Base-by-base conservation (phyloP, 441 rosid species). In the Manihot esculenta region DNA sequence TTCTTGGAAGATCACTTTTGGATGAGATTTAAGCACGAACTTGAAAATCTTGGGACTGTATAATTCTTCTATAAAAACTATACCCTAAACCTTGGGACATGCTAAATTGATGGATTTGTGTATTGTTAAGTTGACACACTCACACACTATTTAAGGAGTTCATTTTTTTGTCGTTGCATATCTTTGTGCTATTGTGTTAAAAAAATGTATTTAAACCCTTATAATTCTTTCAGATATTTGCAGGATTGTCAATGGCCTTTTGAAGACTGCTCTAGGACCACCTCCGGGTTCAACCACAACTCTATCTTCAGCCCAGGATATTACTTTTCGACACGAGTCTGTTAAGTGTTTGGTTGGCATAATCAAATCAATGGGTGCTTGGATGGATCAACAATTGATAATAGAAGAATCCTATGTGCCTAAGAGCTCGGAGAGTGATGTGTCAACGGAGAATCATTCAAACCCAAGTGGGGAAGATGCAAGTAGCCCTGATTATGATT, bases 231-330 rank as follows among this genome's bases (percentile, higher is more conserved):
- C 94, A 95, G 95, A 91, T 89, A 78, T 85, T 91, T 86, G 91
- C 98, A 96, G 99, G 97, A 89, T 87, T 83, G 98, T 96, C 74
- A 96, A 91, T 77, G 98, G 99, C 68, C 97, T 96, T 80, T 84
- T 88, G 61, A 95, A 95, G 89, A 93, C 98, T 68, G 97, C 98
- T 73, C 83, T 96, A 61, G 99, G 99, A 78, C 99, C 98, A 3
- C 89, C 99, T 64, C 80, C 96, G 77, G 98, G 98, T 77, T 91
- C 94, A 62, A 84, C 92, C 33, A 93, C 99, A 58, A 88, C 96
- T 72, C 75, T 96, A 76, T 86, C 99, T 64, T 66, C 91, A 0
- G 89, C 85, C 77, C 99, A 96, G 83, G 97, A 96, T 77, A 80
- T 89, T 65, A 86, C 99, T 57, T 93, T 96, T 75, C 81, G 98